A percentile compares a stretch with the other conserved stretches of the same genome.
Conservation (phyloP, 495 filamentous ascomycete species). For the Aspergillus ellipticus region DNA sequence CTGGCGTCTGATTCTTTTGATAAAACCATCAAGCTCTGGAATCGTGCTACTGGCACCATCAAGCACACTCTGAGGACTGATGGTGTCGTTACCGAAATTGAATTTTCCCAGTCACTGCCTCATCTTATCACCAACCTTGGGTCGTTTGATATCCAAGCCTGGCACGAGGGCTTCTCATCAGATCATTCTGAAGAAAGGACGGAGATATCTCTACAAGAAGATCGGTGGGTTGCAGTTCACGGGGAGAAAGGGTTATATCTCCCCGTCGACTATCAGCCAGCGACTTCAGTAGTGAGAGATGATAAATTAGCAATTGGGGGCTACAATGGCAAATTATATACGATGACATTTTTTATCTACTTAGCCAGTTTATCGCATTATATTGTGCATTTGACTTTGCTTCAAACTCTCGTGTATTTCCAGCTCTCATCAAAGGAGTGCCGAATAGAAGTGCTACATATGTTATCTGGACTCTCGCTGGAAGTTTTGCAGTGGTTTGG, state of each 20-base stretch:
- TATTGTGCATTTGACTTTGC: too few species aligned
- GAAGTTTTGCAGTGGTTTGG: too few species aligned
- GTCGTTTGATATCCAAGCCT: conserved; percentile 2
- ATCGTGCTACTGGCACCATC: background rate
- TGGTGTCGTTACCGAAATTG: conserved; percentile 8
- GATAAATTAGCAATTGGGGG: conserved; percentile 4
- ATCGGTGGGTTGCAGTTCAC: background rate
- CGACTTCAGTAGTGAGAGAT: conserved; percentile 1
- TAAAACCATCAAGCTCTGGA: conserved; percentile 17
- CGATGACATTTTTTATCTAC: background rate
- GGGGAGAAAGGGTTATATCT: conserved; percentile 7
- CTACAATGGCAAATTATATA: conserved; percentile 1
- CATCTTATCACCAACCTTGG: conserved; percentile 3
- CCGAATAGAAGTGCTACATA: too few species aligned
- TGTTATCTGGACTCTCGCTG: too few species aligned
- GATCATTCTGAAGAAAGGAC: background rate
- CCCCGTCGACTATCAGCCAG: conserved; percentile 1
- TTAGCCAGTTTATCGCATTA: too few species aligned
- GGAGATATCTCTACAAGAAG: background rate
- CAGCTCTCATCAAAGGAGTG: too few species aligned
- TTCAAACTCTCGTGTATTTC: too few species aligned
- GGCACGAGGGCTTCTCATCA: conserved; percentile 2
- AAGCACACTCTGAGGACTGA: background rate
- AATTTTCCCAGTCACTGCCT: conserved; percentile 1
- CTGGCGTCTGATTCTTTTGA: conserved; percentile 17